Base-by-base conservation (phyloP, 345 rosid species). In the Gossypioides kirkii region DNA sequence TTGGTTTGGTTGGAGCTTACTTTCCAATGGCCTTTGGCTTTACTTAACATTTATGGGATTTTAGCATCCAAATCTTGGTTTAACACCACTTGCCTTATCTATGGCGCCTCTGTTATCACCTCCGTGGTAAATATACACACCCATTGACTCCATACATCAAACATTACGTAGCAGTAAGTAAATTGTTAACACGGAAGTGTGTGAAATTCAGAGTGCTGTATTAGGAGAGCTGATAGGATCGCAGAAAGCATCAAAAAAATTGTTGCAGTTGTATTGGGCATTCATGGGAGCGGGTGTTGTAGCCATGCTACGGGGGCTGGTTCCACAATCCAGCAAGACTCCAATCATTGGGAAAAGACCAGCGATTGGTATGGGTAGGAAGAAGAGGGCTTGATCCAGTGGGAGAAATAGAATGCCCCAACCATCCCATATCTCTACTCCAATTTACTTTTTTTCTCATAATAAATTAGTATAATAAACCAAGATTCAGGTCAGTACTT, bases 1-100 rank as follows among this genome's bases (percentile, higher is more conserved):
- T 23, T 89, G 43, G 83, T 87, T 2, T 88, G 95, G 95, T 80
- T 86, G 4, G 93, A 92, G 79, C 87, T 94, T 22, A 13, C 88
- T 6, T 79, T 94, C 74, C 86, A 80, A 8, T 94, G 98, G 98
- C 97, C 98, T 8, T 95, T 92, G 62, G 75, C 87, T 7, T 61
- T 92, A 26, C 56, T 86, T 55, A 90, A 83, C 62, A 69, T 88
- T 38, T 88, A 80, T 66, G 95, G 82, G 2, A 74, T 92, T 62
- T 53, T 85, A 32, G 70, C 87, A 17, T 77, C 87, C 28, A 90
- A 87, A 74, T 61, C 91, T 36, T 92, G 97, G 98, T 78, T 84
- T 43, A 73, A 72, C 77, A 94, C 90, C 70, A 87, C 95, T 18
- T 92, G 97, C 84, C 80, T 94, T 76, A 60, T 89, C 73, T 86